These are phyloP conservation scores for Diaporthe vaccinii DNA, from an alignment of 2,329 filamentous ascomycete species.

Conservation along the genomic window DNA sequence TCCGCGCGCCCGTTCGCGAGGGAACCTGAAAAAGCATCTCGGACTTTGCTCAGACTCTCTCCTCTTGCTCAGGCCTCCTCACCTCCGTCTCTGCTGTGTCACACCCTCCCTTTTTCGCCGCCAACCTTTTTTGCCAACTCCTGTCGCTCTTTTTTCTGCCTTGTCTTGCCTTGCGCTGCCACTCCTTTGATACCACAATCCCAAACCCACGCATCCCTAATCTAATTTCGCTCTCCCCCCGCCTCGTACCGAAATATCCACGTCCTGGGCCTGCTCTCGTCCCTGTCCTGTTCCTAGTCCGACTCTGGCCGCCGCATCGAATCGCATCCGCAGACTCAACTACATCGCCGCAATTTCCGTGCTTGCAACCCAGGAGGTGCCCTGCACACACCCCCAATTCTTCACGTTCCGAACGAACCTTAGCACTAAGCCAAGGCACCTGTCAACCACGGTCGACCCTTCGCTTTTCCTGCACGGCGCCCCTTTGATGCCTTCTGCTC, in stretches of 20 bases:
- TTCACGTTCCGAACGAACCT: constrained; percentile 23
- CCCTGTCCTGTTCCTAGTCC: not conserved
- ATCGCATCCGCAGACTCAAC: not conserved
- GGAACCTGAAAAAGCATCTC: constrained; percentile 30
- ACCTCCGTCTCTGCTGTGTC: constrained; percentile 15
- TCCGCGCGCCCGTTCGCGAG: constrained; percentile 9
- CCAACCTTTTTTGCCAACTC: constrained; percentile 29
- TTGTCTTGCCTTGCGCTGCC: constrained; percentile 12
- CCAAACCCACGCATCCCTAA: constrained; percentile 4
- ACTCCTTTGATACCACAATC: constrained; percentile 25
- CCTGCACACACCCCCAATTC: constrained; percentile 20
- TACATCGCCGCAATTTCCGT: constrained; percentile 31
- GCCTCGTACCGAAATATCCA: not conserved
- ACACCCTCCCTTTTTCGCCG: constrained; percentile 35
- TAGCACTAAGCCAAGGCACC: constrained; percentile 16
- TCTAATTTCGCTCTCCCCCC: constrained; percentile 15
- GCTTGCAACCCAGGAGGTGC: constrained; percentile 30
- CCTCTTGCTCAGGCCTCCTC: constrained; percentile 32
- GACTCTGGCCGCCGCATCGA: constrained; percentile 12
- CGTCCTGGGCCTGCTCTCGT: not conserved
- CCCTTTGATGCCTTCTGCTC: not conserved
- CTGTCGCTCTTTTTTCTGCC: constrained; percentile 27
- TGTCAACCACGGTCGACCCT: constrained; percentile 18
- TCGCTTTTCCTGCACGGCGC: not conserved
- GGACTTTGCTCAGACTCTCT: constrained; percentile 28